phyloP scores from a whole-genome alignment of 257 asterid genomes.

The Solanum tarapatanum region DNA sequence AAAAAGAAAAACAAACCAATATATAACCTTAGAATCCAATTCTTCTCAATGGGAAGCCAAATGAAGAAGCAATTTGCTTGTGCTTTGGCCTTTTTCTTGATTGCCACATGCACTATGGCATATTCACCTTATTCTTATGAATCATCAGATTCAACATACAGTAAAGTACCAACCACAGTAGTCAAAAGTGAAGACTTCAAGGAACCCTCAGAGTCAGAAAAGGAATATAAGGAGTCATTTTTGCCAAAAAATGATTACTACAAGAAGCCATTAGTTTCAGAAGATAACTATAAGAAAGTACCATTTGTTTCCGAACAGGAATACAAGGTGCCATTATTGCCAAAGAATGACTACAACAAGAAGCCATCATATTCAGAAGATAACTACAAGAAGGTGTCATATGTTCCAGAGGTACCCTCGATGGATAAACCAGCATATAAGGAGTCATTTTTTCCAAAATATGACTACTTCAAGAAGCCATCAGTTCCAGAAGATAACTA shows the following conservation, averaged over 20 bases:
- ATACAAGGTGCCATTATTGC: neutral
- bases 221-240: neutral
- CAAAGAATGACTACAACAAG: neutral
- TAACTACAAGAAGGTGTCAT: neutral
- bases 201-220: neutral
- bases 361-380: neutral
- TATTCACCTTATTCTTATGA: neutral
- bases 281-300: neutral
- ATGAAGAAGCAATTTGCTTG: neutral
- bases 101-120: neutral
- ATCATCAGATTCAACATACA: neutral
- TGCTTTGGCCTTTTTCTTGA: neutral
- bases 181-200: neutral
- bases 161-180: neutral
- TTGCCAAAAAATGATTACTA: too few relatives aligned
- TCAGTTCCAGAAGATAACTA: too few relatives aligned
- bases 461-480: too few relatives aligned
- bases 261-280: neutral
- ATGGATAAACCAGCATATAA: too few relatives aligned
- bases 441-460: too few relatives aligned
- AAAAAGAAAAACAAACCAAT: fast-evolving
- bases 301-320: fast-evolving
- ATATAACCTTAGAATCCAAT: too few relatives aligned
- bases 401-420: too few relatives aligned
- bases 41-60: neutral